phyloP scores from a whole-genome alignment of 2,329 filamentous ascomycete genomes.

The Cladorrhinum sp. region DNA sequence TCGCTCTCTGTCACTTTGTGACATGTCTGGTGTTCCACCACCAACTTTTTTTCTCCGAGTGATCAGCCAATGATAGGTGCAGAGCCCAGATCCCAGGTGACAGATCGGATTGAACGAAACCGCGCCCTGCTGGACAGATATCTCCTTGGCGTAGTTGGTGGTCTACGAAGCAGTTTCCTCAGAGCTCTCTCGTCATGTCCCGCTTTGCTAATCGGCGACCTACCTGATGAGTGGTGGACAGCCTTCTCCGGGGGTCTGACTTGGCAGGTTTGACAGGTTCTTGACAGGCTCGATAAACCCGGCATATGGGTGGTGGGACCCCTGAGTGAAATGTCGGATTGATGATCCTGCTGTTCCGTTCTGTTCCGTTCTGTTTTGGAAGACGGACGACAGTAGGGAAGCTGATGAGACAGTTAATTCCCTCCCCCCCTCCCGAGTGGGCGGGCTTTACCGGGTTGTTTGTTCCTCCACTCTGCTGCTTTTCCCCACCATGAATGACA shows the following conservation, averaged over 20 bases:
- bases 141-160: background rate
- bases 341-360: background rate
- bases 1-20: background rate
- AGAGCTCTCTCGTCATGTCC: background rate
- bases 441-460: constrained; percentile 5
- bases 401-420: background rate
- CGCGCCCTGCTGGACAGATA: background rate
- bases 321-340: background rate
- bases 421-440: background rate
- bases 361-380: background rate
- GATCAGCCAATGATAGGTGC: constrained; percentile 4
- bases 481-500: constrained; percentile 2
- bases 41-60: constrained; percentile 2
- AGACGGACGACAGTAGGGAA: background rate
- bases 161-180: background rate
- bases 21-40: background rate
- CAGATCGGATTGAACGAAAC: constrained; percentile 1
- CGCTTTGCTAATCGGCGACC: background rate
- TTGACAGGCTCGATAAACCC: background rate
- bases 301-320: background rate
- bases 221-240: background rate
- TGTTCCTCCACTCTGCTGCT: background rate
- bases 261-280: background rate
- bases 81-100: constrained; percentile 4
- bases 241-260: background rate